phyloP scores from a whole-genome alignment of 1,139 yeast genomes.

The Blastobotrys raffinosifermentans region DNA sequence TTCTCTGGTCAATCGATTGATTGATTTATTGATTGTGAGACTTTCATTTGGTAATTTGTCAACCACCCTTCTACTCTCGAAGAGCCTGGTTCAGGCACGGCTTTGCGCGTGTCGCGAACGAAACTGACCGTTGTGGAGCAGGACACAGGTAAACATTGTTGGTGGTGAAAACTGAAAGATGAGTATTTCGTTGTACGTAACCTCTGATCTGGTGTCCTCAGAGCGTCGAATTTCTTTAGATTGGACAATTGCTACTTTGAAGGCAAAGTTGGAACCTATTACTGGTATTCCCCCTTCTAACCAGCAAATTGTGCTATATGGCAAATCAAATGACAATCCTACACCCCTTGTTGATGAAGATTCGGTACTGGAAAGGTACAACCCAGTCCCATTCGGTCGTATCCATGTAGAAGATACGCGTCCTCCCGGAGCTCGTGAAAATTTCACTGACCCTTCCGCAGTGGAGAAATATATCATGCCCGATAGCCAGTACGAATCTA shows the following conservation, averaged over 20 bases:
- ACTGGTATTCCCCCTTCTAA: conserved; percentile 69
- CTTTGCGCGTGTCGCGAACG: too few species aligned
- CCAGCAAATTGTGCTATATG: conserved; percentile 51
- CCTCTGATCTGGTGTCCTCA: conserved; percentile 63
- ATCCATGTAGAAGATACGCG: conserved; percentile 35
- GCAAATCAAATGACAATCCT: conserved; percentile 38
- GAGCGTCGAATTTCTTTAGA: conserved; percentile 62
- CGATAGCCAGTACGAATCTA: conserved; percentile 60
- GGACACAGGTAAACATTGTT: conserved; percentile 1
- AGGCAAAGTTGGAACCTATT: conserved; percentile 55
- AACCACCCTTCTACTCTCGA: too few species aligned
- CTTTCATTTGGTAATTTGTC: too few species aligned
- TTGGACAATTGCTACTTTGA: conserved; percentile 56
- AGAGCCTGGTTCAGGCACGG: too few species aligned
- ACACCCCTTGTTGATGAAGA: conserved; percentile 21
- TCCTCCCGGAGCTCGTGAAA: conserved; percentile 31
- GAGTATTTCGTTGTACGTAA: conserved; percentile 47
- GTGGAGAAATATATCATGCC: conserved; percentile 48
- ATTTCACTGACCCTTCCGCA: conserved; percentile 32
- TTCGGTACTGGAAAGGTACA: conserved; percentile 22
- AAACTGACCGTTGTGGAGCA: too few species aligned
- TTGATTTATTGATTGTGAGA: too few species aligned
- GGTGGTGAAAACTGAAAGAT: too few species aligned
- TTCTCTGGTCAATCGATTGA: too few species aligned
- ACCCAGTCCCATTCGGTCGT: conserved; percentile 29